A percentile compares a stretch with the other conserved stretches of the same genome.
Conservation (phyloP, 129 eudicot species). For the Calendula officinalis region DNA sequence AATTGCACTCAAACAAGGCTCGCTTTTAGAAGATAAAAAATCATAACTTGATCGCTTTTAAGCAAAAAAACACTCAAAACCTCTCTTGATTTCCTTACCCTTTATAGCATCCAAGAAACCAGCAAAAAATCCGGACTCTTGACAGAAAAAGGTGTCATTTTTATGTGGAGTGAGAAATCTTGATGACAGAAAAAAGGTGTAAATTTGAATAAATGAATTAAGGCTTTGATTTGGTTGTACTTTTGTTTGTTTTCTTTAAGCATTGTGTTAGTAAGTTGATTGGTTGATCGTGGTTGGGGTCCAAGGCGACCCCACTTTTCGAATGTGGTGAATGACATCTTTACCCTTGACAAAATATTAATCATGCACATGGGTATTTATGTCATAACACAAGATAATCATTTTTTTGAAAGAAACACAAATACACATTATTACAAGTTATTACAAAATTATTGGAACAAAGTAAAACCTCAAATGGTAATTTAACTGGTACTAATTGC, state of each 20-base stretch:
- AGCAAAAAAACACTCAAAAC: constrained; percentile 9
- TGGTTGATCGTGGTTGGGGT: constrained; percentile 9
- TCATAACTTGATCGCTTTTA: constrained; percentile 18
- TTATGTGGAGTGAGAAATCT: constrained; percentile 20
- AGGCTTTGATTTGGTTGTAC: constrained; percentile 28
- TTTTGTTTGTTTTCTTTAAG: constrained; percentile 25
- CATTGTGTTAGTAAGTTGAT: constrained; percentile 31
- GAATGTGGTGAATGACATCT: constrained; percentile 17
- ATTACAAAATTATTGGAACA: no score
- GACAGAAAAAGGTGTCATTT: constrained; percentile 18
- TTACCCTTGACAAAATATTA: constrained; percentile 13
- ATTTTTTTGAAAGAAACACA: no score
- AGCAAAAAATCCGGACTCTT: constrained; percentile 14
- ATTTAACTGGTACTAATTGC: no score
- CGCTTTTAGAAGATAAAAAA: constrained; percentile 71
- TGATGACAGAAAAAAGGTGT: constrained; percentile 13
- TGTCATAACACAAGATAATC: no score
- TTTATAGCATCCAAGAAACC: constrained; percentile 11
- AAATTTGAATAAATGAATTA: constrained; percentile 15
- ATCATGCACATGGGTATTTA: no score
- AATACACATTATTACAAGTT: no score
- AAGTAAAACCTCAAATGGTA: no score
- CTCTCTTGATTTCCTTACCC: constrained; percentile 1
- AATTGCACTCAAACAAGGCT: constrained; percentile 68
- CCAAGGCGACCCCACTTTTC: constrained; percentile 7